These are phyloP conservation scores for Mikania micrantha DNA, from an alignment of 129 eudicot species.

Conservation along the genomic window DNA sequence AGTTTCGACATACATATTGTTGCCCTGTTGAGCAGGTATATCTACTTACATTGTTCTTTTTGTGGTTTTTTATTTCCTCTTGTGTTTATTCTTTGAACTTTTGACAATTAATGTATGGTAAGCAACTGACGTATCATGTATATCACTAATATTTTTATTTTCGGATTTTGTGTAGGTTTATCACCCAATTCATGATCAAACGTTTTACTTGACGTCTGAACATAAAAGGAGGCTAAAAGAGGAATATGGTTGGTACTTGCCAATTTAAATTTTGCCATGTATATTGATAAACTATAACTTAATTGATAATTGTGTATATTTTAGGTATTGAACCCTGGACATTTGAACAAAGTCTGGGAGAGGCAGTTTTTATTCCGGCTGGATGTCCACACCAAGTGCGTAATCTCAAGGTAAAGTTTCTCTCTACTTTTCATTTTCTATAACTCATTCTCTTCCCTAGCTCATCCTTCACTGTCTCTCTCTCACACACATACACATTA, in stretches of 20 bases:
- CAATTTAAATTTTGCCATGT: neutral
- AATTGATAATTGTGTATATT: slow-evolving; percentile 3
- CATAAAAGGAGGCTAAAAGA: slow-evolving; percentile 83
- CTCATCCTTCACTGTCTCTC: neutral
- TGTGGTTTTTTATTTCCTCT: neutral
- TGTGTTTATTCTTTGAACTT: no score
- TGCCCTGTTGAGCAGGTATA: slow-evolving; percentile 74
- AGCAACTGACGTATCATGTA: no score
- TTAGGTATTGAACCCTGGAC: slow-evolving; percentile 90
- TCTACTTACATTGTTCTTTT: neutral
- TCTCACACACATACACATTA: neutral
- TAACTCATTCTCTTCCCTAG: neutral
- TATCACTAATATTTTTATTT: no score
- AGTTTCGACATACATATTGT: slow-evolving; percentile 73
- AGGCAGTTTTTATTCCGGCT: slow-evolving; percentile 96
- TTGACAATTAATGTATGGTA: no score
- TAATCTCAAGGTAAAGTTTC: slow-evolving; percentile 62
- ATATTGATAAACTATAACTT: slow-evolving; percentile 11
- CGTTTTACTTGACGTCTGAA: slow-evolving; percentile 65
- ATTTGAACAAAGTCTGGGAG: slow-evolving; percentile 80
- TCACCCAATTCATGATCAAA: slow-evolving; percentile 89
- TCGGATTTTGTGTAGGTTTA: no score
- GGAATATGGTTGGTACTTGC: slow-evolving; percentile 54
- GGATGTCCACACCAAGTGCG: slow-evolving; percentile 99
- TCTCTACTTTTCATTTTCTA: neutral